These are phyloP conservation scores for Metschnikowia drakensbergensis DNA, from an alignment of 805 yeast species.

Conservation along the genomic window DNA sequence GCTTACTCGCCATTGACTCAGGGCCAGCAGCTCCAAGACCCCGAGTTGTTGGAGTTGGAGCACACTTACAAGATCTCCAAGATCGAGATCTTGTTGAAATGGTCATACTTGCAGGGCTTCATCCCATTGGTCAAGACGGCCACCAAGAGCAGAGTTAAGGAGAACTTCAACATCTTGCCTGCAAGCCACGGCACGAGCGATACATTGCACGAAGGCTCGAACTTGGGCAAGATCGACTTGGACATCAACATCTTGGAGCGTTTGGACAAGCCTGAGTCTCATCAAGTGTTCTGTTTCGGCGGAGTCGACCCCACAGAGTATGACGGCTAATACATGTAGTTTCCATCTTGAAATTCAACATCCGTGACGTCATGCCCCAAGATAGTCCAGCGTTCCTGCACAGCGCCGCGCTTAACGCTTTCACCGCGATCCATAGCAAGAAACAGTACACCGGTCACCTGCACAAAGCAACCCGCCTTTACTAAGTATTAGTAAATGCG, in stretches of 20 bases:
- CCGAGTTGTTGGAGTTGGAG: constrained; percentile 48
- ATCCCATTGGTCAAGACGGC: constrained; percentile 69
- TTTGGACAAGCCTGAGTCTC: constrained; percentile 36
- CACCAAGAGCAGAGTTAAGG: constrained; percentile 46
- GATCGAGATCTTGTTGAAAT: constrained; percentile 64
- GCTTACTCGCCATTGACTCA: constrained; percentile 79
- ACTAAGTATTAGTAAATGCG: background rate
- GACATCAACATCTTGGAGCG: constrained; percentile 32
- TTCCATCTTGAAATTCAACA: no score
- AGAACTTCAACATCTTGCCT: constrained; percentile 52
- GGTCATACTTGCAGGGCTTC: constrained; percentile 71
- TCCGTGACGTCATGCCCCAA: no score
- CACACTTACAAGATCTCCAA: constrained; percentile 45
- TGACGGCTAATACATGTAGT: constrained; percentile 6
- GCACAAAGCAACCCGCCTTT: background rate
- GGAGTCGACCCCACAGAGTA: constrained; percentile 26
- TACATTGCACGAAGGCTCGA: constrained; percentile 22
- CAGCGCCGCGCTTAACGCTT: no score
- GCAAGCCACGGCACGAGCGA: constrained; percentile 22
- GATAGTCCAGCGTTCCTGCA: no score
- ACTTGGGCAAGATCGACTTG: constrained; percentile 39
- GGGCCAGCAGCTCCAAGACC: constrained; percentile 55
- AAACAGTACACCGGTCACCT: background rate
- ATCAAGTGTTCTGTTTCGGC: constrained; percentile 33
- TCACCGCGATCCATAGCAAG: no score